Evolutionary conservation across 1,284 basidiomycete species (phyloP), one percentile per base, ranked within the genome.

Genomic region (Taiwanofungus camphoratus): DNA sequence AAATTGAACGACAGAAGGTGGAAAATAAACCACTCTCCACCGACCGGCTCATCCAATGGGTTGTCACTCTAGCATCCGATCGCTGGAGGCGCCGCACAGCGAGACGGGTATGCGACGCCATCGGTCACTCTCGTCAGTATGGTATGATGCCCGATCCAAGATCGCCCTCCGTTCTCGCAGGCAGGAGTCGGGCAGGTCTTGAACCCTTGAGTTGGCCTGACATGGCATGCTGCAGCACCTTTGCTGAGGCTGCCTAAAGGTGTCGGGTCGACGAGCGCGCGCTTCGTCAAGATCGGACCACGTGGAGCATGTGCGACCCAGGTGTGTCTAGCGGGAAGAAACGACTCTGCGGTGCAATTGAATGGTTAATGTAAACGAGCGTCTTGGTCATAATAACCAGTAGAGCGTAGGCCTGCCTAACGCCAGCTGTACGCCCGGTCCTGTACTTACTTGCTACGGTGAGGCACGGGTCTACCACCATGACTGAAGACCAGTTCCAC

Each of bases 1-100:
- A n/a, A n/a, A n/a, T n/a, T n/a, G n/a, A n/a, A n/a, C n/a, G n/a
- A n/a, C n/a, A n/a, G n/a, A n/a, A n/a, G n/a, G n/a, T n/a, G n/a
- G n/a, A n/a, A n/a, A n/a, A n/a, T n/a, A n/a, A n/a, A n/a, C n/a
- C n/a, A n/a, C n/a, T n/a, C n/a, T n/a, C n/a, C n/a, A n/a, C n/a
- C n/a, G n/a, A n/a, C n/a, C n/a, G n/a, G n/a, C n/a, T n/a, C n/a
- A n/a, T n/a, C n/a, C n/a, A n/a, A n/a, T n/a, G n/a, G n/a, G n/a
- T n/a, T n/a, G n/a, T n/a, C n/a, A n/a, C n/a, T 90, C 48, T 86
- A 89, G 58, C 90, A 89, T 62, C 71, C 91, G 39, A 85, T 90
- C 38, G 77, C 77, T 49, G 88, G 88, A 65, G 87, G 87, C 44
- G 86, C 86, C 19, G 87, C 91, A 55, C 61, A 90, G 53, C 74